Evolutionary conservation across 352 stramenopile species (phyloP).

Genomic region (Globisporangium cederbergense): DNA sequence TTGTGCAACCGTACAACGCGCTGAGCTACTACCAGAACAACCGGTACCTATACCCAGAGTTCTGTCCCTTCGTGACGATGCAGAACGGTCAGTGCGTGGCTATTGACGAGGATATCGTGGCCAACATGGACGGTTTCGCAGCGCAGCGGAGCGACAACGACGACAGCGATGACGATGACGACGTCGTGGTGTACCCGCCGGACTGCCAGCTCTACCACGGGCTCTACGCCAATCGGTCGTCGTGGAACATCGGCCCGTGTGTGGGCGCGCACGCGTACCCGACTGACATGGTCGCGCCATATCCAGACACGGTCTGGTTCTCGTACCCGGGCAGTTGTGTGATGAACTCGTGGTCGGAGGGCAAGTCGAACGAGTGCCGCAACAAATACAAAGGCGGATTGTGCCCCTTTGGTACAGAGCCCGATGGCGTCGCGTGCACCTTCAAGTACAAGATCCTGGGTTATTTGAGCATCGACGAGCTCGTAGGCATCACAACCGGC

Average conservation of each 20-base stretch:
- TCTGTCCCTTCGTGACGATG: constrained; percentile 70
- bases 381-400: constrained; percentile 35
- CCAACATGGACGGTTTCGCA: not conserved
- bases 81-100: constrained; percentile 47
- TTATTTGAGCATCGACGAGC: constrained; percentile 55
- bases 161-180: constrained; percentile 15
- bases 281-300: constrained; percentile 54
- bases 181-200: constrained; percentile 16
- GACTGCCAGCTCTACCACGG: constrained; percentile 71
- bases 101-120: constrained; percentile 20
- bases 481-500: constrained; percentile 64
- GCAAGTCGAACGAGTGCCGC: constrained; percentile 47
- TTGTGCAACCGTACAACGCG: constrained; percentile 53
- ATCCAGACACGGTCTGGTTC: constrained; percentile 70
- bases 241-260: constrained; percentile 43
- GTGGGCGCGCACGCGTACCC: constrained; percentile 54
- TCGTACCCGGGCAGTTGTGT: constrained; percentile 66
- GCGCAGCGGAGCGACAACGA: constrained; percentile 17
- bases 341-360: constrained; percentile 39
- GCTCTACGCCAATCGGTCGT: constrained; percentile 36
- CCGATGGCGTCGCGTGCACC: constrained; percentile 63
- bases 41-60: constrained; percentile 62
- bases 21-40: constrained; percentile 58
- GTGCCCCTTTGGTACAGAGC: constrained; percentile 49
- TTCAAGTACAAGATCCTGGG: constrained; percentile 72